Evolutionary conservation across 2,329 filamentous ascomycete species (phyloP), one percentile per base, ranked within the genome.

Genomic region (Penicillium sclerotiorum): DNA sequence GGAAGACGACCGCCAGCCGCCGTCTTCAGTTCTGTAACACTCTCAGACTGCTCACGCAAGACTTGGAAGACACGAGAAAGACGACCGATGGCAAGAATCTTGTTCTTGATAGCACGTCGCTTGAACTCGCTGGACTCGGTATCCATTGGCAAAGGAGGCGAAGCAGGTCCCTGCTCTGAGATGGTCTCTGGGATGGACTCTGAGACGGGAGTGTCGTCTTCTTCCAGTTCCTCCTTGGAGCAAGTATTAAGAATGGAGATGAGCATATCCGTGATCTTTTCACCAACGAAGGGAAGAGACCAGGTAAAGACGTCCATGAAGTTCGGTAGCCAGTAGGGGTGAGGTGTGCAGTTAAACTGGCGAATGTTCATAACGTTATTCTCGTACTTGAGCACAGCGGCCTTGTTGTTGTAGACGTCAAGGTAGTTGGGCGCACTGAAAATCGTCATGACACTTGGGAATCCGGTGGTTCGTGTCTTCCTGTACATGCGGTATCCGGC

Each of bases 291-390:
- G 0, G 94, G 94, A 53, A 99, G 80, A 27, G 94, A 99, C 94
- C 94, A 99, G n/a, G 94, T 99, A 70, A 99, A 99, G 56, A 99
- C 94, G 67, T 99, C 94, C 94, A 99, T 99, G 70, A 99, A 99
- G 78, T 99, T 99, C 47, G 94, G 94, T 41, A 99, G 83, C 94
- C 94, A 99, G 80, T 99, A 99, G 6, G 94, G 94, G 72, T 99
- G 94, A 27, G 94, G 94, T 18, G 94, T 97, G 82, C 93, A 99
- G 80, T 99, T 99, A 79, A 99, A 99, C 74, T 99, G 94, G 52
- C 94, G 85, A 69, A 99, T 99, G 79, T 99, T 99, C 94, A 99
- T 99, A 54, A 99, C 94, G 68, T 99, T 99, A 76, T 99, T 99
- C 77, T 99, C 94, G 71, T 99, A 99, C 77, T 99, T 99, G 65